phyloP scores from a whole-genome alignment of 2,329 filamentous ascomycete genomes.

The Cladosporium sp. region DNA sequence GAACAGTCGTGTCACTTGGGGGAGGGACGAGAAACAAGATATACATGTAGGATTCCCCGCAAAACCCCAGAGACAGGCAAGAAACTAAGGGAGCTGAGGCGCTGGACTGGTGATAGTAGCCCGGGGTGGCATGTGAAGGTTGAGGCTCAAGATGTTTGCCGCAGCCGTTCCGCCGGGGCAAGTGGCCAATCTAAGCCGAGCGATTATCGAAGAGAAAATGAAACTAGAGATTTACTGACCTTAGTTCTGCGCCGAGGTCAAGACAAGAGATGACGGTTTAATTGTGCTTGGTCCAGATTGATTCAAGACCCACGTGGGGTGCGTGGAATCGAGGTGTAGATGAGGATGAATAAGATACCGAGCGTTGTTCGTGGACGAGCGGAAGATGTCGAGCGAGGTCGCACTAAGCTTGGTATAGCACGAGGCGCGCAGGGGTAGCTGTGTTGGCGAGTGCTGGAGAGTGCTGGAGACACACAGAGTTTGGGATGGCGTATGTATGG shows the following conservation, averaged over 20 bases:
- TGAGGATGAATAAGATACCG: constrained; percentile 7
- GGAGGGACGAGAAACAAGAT: constrained; percentile 3
- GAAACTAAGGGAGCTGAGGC: constrained; percentile 2
- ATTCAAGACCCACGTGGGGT: not conserved
- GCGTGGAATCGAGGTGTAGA: not conserved
- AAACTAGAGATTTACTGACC: constrained; percentile 1
- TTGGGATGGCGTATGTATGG: not conserved
- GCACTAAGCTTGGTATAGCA: constrained; percentile 11
- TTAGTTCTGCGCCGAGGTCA: not conserved
- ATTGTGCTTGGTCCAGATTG: not conserved
- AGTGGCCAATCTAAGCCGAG: not conserved
- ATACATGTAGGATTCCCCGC: constrained; percentile 7
- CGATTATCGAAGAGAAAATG: not conserved
- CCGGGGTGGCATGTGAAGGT: constrained; percentile 7
- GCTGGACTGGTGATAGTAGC: constrained; percentile 1
- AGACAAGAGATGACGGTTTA: not conserved
- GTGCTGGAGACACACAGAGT: too few species aligned
- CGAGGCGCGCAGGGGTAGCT: constrained; percentile 9
- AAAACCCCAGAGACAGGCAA: constrained; percentile 3
- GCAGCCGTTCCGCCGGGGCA: constrained; percentile 12
- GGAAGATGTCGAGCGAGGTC: constrained; percentile 5
- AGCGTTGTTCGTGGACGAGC: constrained; percentile 2
- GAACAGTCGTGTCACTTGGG: not conserved
- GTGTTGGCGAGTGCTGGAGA: too few species aligned
- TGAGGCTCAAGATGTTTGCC: constrained; percentile 12